Conservation (phyloP, 257 asterid genomes). For the Cynanchum wilfordii region DNA sequence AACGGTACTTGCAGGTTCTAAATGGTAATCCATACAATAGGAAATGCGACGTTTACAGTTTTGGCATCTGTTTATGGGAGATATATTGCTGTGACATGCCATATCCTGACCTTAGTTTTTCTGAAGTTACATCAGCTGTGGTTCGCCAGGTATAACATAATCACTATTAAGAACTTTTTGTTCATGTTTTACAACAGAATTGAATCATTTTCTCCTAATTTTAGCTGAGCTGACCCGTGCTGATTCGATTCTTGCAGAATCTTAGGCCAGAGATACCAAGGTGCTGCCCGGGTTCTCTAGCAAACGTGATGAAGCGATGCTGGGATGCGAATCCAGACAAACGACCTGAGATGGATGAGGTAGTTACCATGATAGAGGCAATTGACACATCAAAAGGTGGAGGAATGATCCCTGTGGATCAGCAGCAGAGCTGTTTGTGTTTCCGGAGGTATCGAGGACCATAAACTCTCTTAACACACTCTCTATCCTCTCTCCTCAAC, state of each 20-base stretch:
- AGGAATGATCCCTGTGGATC: constrained; percentile 88
- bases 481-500: not conserved
- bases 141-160: constrained; percentile 63
- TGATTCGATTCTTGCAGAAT: constrained; percentile 35
- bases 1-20: constrained; percentile 49
- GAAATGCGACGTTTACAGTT: constrained; percentile 83
- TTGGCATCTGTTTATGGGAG: constrained; percentile 86
- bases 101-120: constrained; percentile 85
- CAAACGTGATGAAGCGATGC: constrained; percentile 75
- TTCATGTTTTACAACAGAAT: not conserved
- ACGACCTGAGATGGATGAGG: constrained; percentile 91
- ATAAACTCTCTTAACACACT: constrained; percentile 11
- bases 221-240: not conserved
- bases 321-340: constrained; percentile 88
- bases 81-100: constrained; percentile 94
- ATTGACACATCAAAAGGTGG: constrained; percentile 85
- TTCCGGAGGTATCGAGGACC: constrained; percentile 72
- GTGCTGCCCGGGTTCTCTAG: constrained; percentile 75
- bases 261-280: constrained; percentile 86
- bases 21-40: constrained; percentile 73
- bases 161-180: not conserved
- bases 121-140: constrained; percentile 87
- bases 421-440: constrained; percentile 71
- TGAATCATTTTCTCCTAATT: not conserved
- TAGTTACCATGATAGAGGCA: constrained; percentile 67